Evolutionary conservation across 2,329 filamentous ascomycete genomes (phyloP).

Genomic region (Xylariaceae sp.): DNA sequence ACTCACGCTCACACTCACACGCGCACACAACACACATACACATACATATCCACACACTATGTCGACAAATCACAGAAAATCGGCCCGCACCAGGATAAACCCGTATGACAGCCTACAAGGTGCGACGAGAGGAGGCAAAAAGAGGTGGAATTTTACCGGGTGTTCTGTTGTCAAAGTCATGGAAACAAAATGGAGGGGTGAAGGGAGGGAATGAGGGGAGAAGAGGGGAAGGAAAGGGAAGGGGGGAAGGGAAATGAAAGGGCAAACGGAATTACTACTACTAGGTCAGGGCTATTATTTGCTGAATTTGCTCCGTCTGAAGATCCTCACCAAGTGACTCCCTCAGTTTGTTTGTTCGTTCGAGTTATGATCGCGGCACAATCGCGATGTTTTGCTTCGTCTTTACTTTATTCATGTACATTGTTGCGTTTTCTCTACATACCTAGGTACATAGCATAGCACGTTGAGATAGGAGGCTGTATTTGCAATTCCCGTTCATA

Average conservation of each 20-base stretch:
- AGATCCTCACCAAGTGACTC: neutral
- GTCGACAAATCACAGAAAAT: conserved; percentile 7
- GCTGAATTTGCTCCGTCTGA: too few species aligned
- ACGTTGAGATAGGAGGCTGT: too few species aligned
- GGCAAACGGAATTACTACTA: neutral
- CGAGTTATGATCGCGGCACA: too few species aligned
- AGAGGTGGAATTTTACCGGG: neutral
- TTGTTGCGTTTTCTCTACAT: too few species aligned
- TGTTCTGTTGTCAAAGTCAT: conserved; percentile 2
- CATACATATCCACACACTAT: neutral
- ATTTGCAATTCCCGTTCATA: too few species aligned
- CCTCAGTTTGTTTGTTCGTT: too few species aligned
- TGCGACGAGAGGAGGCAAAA: conserved; percentile 2
- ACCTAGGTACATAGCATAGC: too few species aligned
- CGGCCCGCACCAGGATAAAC: conserved; percentile 2
- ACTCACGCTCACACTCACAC: too few species aligned
- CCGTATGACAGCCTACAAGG: conserved; percentile 3
- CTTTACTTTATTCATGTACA: too few species aligned
- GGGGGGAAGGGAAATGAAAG: conserved; percentile 2
- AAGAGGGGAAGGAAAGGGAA: neutral
- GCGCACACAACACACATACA: too few species aligned
- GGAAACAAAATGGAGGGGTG: conserved; percentile 5
- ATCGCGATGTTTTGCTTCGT: too few species aligned
- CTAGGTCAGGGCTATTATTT: neutral
- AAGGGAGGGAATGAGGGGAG: neutral